Percentiles rank a stretch among this genome's conserved stretches.
Evolutionary conservation across 441 rosid genomes (phyloP).

Genomic region (Isatis lusitanica): DNA sequence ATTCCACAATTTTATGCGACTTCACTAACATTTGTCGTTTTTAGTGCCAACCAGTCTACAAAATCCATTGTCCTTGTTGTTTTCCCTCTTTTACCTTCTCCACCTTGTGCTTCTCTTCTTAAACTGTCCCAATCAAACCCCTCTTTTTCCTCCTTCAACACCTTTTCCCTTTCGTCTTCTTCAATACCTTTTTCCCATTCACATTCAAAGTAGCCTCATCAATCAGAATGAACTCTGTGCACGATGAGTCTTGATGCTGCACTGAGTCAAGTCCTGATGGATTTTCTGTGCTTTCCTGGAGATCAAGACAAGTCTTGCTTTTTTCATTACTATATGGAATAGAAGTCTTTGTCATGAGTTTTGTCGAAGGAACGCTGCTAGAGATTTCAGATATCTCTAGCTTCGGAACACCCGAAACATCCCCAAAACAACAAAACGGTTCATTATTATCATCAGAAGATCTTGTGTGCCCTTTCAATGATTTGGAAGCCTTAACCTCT

Average conservation of each 20-base stretch:
- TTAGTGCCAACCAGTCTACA: slow-evolving; percentile 67
- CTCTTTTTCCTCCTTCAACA: slow-evolving; percentile 50
- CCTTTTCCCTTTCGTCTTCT: too few relatives aligned
- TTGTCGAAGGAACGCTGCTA: slow-evolving; percentile 27
- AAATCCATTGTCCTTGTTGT: slow-evolving; percentile 55
- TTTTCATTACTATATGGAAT: slow-evolving; percentile 46
- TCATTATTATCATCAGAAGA: slow-evolving; percentile 39
- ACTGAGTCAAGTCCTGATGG: slow-evolving; percentile 38
- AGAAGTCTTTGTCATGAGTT: slow-evolving; percentile 31
- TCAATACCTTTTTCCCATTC: slow-evolving; percentile 42
- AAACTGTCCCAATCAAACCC: slow-evolving; percentile 64
- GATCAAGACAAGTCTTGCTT: slow-evolving; percentile 42
- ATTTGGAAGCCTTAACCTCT: slow-evolving; percentile 37
- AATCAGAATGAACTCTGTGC: slow-evolving; percentile 25
- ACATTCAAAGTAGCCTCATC: slow-evolving; percentile 39
- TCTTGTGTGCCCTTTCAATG: slow-evolving; percentile 38
- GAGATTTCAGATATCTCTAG: slow-evolving; percentile 32
- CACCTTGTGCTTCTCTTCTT: slow-evolving; percentile 48
- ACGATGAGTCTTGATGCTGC: slow-evolving; percentile 29
- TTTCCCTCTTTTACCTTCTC: slow-evolving; percentile 46
- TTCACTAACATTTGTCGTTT: slow-evolving; percentile 51
- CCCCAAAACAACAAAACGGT: slow-evolving; percentile 33
- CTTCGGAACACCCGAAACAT: slow-evolving; percentile 29
- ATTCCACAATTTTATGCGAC: slow-evolving; percentile 66
- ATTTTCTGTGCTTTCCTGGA: slow-evolving; percentile 34